Evolutionary conservation across 1,139 yeast genomes (phyloP).

Genomic region (Protomyces inundatus): DNA sequence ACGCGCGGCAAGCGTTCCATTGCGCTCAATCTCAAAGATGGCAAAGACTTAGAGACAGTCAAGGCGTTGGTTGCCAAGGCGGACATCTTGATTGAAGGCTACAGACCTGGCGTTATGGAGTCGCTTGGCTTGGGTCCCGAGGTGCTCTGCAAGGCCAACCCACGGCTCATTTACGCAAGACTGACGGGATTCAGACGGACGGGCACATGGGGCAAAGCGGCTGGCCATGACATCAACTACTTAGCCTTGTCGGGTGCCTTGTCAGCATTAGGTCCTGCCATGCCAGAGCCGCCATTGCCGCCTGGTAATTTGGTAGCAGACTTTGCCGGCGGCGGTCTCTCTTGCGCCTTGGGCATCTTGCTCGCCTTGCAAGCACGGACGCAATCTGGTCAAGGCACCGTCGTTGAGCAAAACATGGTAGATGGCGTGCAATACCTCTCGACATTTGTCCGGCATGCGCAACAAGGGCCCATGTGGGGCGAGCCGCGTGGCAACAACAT

Average conservation of each 20-base stretch:
- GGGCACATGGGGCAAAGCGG: conserved; percentile 28
- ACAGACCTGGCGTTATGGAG: conserved; percentile 38
- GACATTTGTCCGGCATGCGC: conserved; percentile 30
- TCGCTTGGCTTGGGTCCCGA: conserved; percentile 37
- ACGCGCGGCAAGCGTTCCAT: conserved; percentile 40
- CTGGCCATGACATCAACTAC: conserved; percentile 34
- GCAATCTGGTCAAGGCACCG: conserved; percentile 18
- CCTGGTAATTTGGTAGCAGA: conserved; percentile 31
- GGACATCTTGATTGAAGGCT: conserved; percentile 39
- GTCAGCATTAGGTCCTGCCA: conserved; percentile 5
- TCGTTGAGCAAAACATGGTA: conserved; percentile 33
- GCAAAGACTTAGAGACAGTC: conserved; percentile 34
- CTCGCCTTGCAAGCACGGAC: conserved; percentile 29
- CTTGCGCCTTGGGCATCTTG: conserved; percentile 32
- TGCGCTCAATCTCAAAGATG: conserved; percentile 36
- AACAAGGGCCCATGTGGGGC: conserved; percentile 18
- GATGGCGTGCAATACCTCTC: conserved; percentile 32
- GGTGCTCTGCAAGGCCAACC: conserved; percentile 20
- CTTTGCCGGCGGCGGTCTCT: conserved; percentile 33
- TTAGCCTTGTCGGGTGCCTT: conserved; percentile 32
- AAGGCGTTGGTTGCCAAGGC: conserved; percentile 36
- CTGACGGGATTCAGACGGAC: conserved; percentile 33
- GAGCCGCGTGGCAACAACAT: conserved; percentile 31
- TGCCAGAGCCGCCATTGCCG: conserved; percentile 11
- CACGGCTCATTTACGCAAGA: conserved; percentile 31